Evolutionary conservation across 169 alveolate species (phyloP).

Genomic region (Eimeria maxima): DNA sequence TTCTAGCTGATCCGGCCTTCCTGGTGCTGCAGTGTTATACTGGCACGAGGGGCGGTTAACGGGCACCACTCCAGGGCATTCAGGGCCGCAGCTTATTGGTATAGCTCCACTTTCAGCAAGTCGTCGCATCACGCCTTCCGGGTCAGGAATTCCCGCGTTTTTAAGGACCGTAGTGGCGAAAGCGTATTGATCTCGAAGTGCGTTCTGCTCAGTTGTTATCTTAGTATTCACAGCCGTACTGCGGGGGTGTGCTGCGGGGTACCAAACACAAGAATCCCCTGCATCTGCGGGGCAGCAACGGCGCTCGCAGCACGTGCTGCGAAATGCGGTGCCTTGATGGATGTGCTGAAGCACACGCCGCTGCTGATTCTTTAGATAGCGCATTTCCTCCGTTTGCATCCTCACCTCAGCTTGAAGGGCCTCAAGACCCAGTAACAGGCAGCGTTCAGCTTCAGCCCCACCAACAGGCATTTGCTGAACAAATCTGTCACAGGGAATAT

Average conservation of each 20-base stretch:
- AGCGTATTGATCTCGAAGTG: slow-evolving; percentile 6
- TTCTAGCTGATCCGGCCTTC: background rate
- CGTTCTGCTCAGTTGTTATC: background rate
- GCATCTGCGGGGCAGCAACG: slow-evolving; percentile 18
- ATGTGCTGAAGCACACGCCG: slow-evolving; percentile 65
- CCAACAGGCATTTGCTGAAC: slow-evolving; percentile 15
- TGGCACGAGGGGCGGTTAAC: background rate
- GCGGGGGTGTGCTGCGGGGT: slow-evolving; percentile 8
- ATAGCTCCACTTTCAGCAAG: slow-evolving; percentile 30
- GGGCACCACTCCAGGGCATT: background rate
- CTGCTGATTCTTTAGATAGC: slow-evolving; percentile 34
- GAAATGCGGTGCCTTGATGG: background rate
- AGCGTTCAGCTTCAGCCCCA: slow-evolving; percentile 32
- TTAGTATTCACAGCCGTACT: background rate
- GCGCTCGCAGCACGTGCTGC: background rate
- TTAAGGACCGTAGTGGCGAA: background rate
- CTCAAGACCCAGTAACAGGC: slow-evolving; percentile 9
- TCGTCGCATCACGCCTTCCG: slow-evolving; percentile 37
- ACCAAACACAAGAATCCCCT: background rate
- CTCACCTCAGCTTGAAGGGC: slow-evolving; percentile 49
- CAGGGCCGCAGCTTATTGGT: background rate
- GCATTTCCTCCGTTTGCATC: slow-evolving; percentile 70
- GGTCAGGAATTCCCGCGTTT: slow-evolving; percentile 56
- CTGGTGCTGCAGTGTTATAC: background rate
- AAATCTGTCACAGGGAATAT: background rate